Conservation (phyloP, 306 rosid genomes). For the Rosa chinensis region DNA sequence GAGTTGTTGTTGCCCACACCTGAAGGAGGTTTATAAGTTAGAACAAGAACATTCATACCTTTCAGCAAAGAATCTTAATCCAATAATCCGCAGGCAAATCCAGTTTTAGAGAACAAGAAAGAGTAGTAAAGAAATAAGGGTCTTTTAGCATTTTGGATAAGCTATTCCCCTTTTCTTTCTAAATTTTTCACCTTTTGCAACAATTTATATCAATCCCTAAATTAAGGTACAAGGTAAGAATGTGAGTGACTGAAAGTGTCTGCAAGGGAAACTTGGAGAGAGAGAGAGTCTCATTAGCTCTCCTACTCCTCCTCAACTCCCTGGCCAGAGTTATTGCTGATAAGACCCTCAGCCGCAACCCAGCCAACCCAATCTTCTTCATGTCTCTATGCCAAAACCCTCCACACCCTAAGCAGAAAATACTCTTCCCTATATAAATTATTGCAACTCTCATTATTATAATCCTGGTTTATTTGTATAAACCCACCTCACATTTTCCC, state of each 20-base stretch:
- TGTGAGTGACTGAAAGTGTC: slow-evolving; percentile 38
- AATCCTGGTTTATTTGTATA: slow-evolving; percentile 40
- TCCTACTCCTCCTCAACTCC: neutral
- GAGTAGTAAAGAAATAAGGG: slow-evolving; percentile 5
- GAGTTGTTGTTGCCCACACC: slow-evolving; percentile 15
- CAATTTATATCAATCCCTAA: slow-evolving; percentile 25
- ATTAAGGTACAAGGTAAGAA: slow-evolving; percentile 55
- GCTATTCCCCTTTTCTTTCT: neutral
- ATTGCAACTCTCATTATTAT: slow-evolving; percentile 5
- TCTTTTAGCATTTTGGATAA: slow-evolving; percentile 37
- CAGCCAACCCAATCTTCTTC: neutral
- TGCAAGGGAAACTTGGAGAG: slow-evolving; percentile 33
- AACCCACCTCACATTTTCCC: slow-evolving; percentile 37
- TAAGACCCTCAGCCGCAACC: neutral
- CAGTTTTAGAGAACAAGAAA: slow-evolving; percentile 29
- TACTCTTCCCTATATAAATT: slow-evolving; percentile 9
- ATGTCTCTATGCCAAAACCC: slow-evolving; percentile 15
- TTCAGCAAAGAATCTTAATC: slow-evolving; percentile 57
- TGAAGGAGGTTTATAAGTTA: slow-evolving; percentile 9
- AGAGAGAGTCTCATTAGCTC: neutral
- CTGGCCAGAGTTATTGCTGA: neutral
- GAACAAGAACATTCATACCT: slow-evolving; percentile 29
- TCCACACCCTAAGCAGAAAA: slow-evolving; percentile 37
- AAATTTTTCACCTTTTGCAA: slow-evolving; percentile 1
- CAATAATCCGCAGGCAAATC: slow-evolving; percentile 18